A percentile compares a stretch with the other conserved stretches of the same genome.
These are phyloP conservation scores for Pseudonitzschia multistriata DNA, from an alignment of 108 stramenopile species.

Conservation along the genomic window DNA sequence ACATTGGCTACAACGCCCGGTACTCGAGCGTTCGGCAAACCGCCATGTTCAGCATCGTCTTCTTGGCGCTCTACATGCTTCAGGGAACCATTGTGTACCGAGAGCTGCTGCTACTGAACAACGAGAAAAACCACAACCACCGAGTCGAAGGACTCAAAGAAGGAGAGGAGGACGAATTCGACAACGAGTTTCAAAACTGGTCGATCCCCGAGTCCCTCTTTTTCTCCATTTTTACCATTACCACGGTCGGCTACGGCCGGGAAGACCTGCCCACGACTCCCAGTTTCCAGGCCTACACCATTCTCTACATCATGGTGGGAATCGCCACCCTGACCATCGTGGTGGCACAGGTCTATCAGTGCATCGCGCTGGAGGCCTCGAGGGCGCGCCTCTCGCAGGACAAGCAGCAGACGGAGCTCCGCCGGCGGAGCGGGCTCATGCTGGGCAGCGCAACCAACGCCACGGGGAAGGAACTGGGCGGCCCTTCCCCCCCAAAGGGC, in stretches of 20 bases:
- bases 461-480: background rate
- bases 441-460: background rate
- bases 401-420: slow-evolving; percentile 26
- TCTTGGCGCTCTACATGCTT: slow-evolving; percentile 61
- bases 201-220: slow-evolving; percentile 68
- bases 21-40: slow-evolving; percentile 68
- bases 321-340: slow-evolving; percentile 81
- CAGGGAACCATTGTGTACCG: slow-evolving; percentile 63
- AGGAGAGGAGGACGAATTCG: slow-evolving; percentile 2
- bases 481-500: slow-evolving; percentile 13
- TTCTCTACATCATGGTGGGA: slow-evolving; percentile 70
- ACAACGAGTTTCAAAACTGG: slow-evolving; percentile 38
- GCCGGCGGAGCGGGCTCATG: slow-evolving; percentile 19
- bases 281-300: slow-evolving; percentile 72
- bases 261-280: slow-evolving; percentile 65
- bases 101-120: slow-evolving; percentile 16
- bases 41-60: slow-evolving; percentile 47
- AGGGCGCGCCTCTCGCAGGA: slow-evolving; percentile 59
- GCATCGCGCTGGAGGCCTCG: slow-evolving; percentile 74
- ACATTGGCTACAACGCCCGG: slow-evolving; percentile 78
- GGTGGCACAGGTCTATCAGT: slow-evolving; percentile 82
- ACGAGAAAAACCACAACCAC: background rate
- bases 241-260: slow-evolving; percentile 85
- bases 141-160: slow-evolving; percentile 31
- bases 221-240: slow-evolving; percentile 84